Evolutionary conservation across 805 yeast species (phyloP), one percentile per base, ranked within the genome.

Genomic region (Saccharomycopsis schoenii): DNA sequence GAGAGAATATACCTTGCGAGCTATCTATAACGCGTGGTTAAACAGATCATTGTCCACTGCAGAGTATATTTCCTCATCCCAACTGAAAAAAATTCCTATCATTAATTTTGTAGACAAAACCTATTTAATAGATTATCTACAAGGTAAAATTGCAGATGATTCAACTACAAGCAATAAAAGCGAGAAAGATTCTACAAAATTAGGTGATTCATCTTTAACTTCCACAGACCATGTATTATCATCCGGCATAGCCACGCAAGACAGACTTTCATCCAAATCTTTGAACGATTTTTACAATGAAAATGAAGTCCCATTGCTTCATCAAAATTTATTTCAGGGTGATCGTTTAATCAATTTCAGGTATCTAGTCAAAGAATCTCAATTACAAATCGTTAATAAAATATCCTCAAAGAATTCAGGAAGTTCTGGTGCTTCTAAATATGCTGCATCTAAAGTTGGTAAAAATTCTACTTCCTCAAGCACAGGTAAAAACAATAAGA

Each of bases 91-190:
- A 2, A 78, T 93, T 40, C 77, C 83, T 1, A 89, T 89, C 64
- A 81, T 93, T 69, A 84, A 89, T 61, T 92, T 93, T 69, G 73
- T 89, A 70, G 96, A 90, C 67, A 84, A 96, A 73, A 85, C 90
- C 9, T 97, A 93, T 69, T 78, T 93, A 63, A 78, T 86, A 60
- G 81, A 89, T 37, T 92, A 94, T 91, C 78, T 93, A 58, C 14
- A 14, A 21, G 55, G 47, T 15, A 55, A 17, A 37, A 43, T 52
- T 17, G 40, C 40, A 14, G 57, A 37, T n/a, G 55, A 15, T 21
- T n/a, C 42, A 6, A 17, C 17, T 10, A 34, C 42, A 17, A 36
- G 9, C 34, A 17, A 37, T 17, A 47, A 19, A 24, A 47, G 61
- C 21, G 14, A 25, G 39, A 58, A 58, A 11, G 58, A 55, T 36